Conservation (phyloP, 495 filamentous ascomycete species). For the Daldinia loculata region DNA sequence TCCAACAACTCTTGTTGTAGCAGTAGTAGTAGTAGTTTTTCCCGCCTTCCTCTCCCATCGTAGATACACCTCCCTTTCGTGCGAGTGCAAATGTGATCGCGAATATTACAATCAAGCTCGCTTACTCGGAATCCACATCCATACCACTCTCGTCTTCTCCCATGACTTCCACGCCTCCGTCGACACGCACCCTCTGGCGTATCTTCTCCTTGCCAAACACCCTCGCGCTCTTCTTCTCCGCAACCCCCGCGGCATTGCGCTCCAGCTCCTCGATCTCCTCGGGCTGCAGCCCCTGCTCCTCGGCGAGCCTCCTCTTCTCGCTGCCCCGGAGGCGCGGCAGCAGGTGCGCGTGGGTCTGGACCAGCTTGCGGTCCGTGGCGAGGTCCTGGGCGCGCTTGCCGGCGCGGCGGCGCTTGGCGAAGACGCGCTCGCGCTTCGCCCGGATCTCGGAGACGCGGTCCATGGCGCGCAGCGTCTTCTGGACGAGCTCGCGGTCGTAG, state of each 20-base stretch:
- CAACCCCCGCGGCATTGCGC: constrained; percentile 15
- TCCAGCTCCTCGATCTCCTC: constrained; percentile 65
- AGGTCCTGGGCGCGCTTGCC: constrained; percentile 85
- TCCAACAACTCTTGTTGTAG: background rate
- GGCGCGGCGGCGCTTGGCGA: constrained; percentile 91
- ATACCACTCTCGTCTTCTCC: constrained; percentile 62
- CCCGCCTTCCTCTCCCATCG: background rate
- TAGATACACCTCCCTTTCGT: constrained; percentile 1
- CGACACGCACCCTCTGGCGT: constrained; percentile 69
- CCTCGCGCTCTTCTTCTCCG: constrained; percentile 54
- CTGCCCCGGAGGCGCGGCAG: constrained; percentile 69
- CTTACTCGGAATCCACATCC: constrained; percentile 70
- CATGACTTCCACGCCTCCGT: constrained; percentile 69
- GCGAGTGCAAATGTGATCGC: background rate
- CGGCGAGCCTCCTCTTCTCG: constrained; percentile 58
- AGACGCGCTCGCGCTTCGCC: constrained; percentile 79
- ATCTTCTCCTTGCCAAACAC: constrained; percentile 68
- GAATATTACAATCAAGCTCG: constrained; percentile 1
- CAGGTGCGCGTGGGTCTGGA: constrained; percentile 90
- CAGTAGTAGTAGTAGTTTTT: background rate
- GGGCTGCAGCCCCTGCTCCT: constrained; percentile 58
- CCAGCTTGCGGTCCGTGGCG: constrained; percentile 82
- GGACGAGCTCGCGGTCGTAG: constrained; percentile 91
- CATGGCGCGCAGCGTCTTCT: constrained; percentile 90
- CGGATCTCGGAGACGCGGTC: constrained; percentile 89